A percentile compares a stretch with the other conserved stretches of the same genome.
Conservation (phyloP, 1,284 basidiomycete species). For the Chondrostereum purpureum region DNA sequence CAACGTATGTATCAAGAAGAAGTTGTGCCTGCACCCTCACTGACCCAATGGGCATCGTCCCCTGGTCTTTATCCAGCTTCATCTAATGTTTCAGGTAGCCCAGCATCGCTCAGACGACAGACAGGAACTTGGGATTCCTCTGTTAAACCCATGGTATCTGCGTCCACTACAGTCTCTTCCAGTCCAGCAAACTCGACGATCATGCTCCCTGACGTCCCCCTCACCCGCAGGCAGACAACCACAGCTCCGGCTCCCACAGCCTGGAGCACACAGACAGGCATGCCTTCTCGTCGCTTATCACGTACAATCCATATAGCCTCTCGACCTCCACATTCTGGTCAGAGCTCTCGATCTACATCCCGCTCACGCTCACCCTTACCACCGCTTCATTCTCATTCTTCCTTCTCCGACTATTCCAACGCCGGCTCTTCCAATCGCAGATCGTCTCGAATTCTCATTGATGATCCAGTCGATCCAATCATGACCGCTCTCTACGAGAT, state of each 20-base stretch:
- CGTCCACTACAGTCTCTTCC: constrained; percentile 42
- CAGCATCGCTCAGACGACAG: constrained; percentile 56
- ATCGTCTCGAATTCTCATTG: constrained; percentile 66
- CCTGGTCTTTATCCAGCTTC: constrained; percentile 56
- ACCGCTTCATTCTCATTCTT: constrained; percentile 56
- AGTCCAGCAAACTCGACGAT: constrained; percentile 52
- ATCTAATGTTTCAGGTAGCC: constrained; percentile 44
- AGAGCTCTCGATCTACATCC: constrained; percentile 92
- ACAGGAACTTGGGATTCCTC: constrained; percentile 64
- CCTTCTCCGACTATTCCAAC: constrained; percentile 52
- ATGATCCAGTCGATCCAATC: constrained; percentile 83
- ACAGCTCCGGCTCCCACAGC: constrained; percentile 38
- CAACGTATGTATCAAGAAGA: constrained; percentile 64
- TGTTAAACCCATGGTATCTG: not conserved
- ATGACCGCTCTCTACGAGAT: constrained; percentile 89
- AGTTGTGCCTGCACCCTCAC: constrained; percentile 30
- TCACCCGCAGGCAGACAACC: constrained; percentile 56
- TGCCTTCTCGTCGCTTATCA: constrained; percentile 65
- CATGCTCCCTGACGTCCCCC: constrained; percentile 52
- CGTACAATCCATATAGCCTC: constrained; percentile 74
- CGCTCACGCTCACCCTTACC: constrained; percentile 93
- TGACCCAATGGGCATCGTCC: constrained; percentile 50
- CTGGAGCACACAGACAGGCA: constrained; percentile 48
- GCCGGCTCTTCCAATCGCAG: constrained; percentile 54
- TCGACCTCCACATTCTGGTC: constrained; percentile 61